Base-by-base conservation (phyloP, 2,329 filamentous ascomycete genomes). In the Sporothrix brunneoviolacea region DNA sequence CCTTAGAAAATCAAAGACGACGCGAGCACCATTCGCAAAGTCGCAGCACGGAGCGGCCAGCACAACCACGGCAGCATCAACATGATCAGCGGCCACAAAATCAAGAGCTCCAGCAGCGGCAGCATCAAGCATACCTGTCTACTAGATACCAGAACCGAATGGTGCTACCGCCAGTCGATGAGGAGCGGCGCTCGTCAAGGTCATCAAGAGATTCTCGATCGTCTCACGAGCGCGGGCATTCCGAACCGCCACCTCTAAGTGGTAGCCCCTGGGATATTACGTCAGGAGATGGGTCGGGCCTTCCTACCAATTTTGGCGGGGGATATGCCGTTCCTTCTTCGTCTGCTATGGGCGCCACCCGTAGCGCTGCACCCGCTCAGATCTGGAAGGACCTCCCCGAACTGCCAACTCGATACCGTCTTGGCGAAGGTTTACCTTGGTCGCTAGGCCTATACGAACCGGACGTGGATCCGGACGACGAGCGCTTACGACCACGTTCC, bases 381-480 rank as follows among this genome's bases (percentile, higher is more conserved):
- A 41, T 65, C 22, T 69, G 66, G 66, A 75, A 76, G 53, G 68
- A 68, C 8, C 53, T 77, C 39, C 73, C 75, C 1, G 64, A 66
- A 6, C 56, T 60, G 4, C 67, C 67, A 2, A 60, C 63, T 3
- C 59, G 61, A 18, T 74, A 66, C 45, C 67, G 71, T 6, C 64
- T 77, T 1, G 74, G 73, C 8, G 72, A 75, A 44, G 71, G 64
- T 3, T 62, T 76, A 57, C 74, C 74, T 1, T 77, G 75, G 74
- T 70, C 63, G 10, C 58, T 64, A 1, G 67, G 63, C 52, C 62
- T 63, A 5, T 19, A 39, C 7, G 66, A 65, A 56, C 59, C 62
- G 3, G 58, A 52, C 16, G 59, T 54, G 21, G 58, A 64, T 9
- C 60, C 61, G 1, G 57, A 63, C n/a, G 62, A 64, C 21, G 58